Base-by-base conservation (phyloP, 179 eudicot species). In the Silene coronaria region DNA sequence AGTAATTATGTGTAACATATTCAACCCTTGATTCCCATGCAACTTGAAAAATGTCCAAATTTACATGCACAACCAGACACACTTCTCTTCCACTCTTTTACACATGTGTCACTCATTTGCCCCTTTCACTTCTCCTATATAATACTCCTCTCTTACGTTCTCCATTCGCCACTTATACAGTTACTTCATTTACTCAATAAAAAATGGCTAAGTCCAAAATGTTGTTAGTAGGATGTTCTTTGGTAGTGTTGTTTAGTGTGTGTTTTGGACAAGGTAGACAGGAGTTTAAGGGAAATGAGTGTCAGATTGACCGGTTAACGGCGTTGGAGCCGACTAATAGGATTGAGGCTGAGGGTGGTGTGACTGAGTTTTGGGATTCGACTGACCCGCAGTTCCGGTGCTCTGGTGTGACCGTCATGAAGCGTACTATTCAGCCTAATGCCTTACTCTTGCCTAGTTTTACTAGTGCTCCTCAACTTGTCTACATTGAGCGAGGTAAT, bases 361-460 rank as follows among this genome's bases (percentile, higher is more conserved):
- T 72, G 1, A 85, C 89, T 27, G 96, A 92, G 84, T 74, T 83
- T 45, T 92, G 90, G 89, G 87, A 90, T 65, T 34, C 57, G 0
- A 81, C 80, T 26, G 76, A 82, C 14, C 74, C 85, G 27, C 87
- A 89, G 78, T 88, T 90, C 78, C 83, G 60, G 64, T 92, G 97
- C 23, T 86, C 93, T 4, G 93, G 96, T 12, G 96, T 84, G 0
- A 76, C 90, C 5, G 76, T 86, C 16, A 30, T 76, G 55, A 88
- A 89, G 64, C 83, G 80, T 45, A 72, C 53, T 34, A 86, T 92
- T 71, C 78, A 84, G 34, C 87, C 82, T n/a, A 80, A 78, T 64
- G 91, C 87, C 36, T 87, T 91, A 11, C 85, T 90, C 45, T 79
- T 88, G 89, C 92, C 97, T 42, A 74, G 82, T 23, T 91, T 84